A percentile compares a stretch with the other conserved stretches of the same genome.
These are phyloP conservation scores for Venturia carpophila DNA, from an alignment of 2,329 filamentous ascomycete genomes.

Conservation along the genomic window DNA sequence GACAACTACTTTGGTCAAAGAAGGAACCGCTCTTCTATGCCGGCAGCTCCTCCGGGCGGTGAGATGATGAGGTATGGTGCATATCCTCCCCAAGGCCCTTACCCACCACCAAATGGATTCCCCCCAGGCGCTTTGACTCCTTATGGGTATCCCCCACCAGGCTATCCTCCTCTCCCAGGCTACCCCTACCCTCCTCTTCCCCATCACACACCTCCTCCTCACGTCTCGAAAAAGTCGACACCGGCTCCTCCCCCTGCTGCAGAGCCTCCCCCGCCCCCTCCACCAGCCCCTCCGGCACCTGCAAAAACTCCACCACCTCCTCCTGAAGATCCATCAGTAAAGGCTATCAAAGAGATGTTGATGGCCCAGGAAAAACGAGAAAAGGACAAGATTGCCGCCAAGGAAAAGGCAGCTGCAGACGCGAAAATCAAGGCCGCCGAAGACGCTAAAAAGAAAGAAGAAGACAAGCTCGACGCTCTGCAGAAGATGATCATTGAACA, in stretches of 20 bases:
- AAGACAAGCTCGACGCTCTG: conserved; percentile 23
- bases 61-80: conserved; percentile 31
- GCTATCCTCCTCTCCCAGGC: conserved; percentile 18
- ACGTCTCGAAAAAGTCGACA: conserved; percentile 17
- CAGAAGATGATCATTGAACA: conserved; percentile 18
- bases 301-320: conserved; percentile 21
- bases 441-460: conserved; percentile 17
- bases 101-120: not conserved
- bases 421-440: conserved; percentile 15
- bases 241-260: conserved; percentile 19
- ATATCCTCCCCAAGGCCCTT: conserved; percentile 27
- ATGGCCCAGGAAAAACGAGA: conserved; percentile 30
- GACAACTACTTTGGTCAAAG: conserved; percentile 17
- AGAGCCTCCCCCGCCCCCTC: conserved; percentile 21
- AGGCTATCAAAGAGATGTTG: conserved; percentile 31
- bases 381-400: conserved; percentile 20
- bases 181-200: conserved; percentile 22
- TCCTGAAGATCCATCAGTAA: conserved; percentile 23
- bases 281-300: conserved; percentile 23
- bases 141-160: conserved; percentile 17
- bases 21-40: conserved; percentile 30
- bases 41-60: conserved; percentile 23
- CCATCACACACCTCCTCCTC: conserved; percentile 25
- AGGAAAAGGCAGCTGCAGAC: conserved; percentile 22
- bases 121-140: conserved; percentile 2